phyloP scores from a whole-genome alignment of 805 yeast genomes.

The Lipomyces anomalus region DNA sequence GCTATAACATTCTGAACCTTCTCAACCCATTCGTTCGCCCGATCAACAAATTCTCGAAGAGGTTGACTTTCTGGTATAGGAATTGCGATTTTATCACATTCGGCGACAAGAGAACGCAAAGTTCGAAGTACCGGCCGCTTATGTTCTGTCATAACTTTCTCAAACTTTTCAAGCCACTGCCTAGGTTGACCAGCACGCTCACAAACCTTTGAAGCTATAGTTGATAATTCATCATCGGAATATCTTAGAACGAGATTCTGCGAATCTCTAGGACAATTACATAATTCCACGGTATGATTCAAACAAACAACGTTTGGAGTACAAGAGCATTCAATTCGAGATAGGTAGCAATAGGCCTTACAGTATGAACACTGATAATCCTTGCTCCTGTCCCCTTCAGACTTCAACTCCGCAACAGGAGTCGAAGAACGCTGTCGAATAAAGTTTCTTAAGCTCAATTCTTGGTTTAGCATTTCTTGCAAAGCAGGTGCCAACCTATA shows the following conservation, averaged over 20 bases:
- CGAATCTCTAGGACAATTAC: conserved; percentile 9
- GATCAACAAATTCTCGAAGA: conserved; percentile 41
- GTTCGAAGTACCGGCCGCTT: conserved; percentile 44
- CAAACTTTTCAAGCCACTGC: conserved; percentile 49
- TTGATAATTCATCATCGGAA: conserved; percentile 49
- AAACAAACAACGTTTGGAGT: conserved; percentile 17
- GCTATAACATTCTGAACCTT: conserved; percentile 50
- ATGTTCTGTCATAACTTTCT: conserved; percentile 37
- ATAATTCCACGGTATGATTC: conserved; percentile 17
- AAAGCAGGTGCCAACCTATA: conserved; percentile 22
- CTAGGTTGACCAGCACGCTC: conserved; percentile 43
- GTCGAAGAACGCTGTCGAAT: too few species aligned
- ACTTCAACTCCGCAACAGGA: too few species aligned
- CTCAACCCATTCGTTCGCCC: conserved; percentile 49
- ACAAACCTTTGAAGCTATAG: conserved; percentile 35
- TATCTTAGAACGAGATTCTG: conserved; percentile 26
- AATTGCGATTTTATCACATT: conserved; percentile 50
- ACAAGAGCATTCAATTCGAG: conserved; percentile 16
- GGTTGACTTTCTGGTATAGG: conserved; percentile 36
- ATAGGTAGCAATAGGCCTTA: conserved; percentile 24
- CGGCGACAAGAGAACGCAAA: conserved; percentile 43
- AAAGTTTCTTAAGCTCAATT: too few species aligned
- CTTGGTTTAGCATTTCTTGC: conserved; percentile 12
- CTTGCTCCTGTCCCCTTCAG: too few species aligned
- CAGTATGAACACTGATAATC: conserved; percentile 19